These are phyloP conservation scores for Harringtonia aguacate DNA, from an alignment of 2,329 filamentous ascomycete genomes.

Conservation along the genomic window DNA sequence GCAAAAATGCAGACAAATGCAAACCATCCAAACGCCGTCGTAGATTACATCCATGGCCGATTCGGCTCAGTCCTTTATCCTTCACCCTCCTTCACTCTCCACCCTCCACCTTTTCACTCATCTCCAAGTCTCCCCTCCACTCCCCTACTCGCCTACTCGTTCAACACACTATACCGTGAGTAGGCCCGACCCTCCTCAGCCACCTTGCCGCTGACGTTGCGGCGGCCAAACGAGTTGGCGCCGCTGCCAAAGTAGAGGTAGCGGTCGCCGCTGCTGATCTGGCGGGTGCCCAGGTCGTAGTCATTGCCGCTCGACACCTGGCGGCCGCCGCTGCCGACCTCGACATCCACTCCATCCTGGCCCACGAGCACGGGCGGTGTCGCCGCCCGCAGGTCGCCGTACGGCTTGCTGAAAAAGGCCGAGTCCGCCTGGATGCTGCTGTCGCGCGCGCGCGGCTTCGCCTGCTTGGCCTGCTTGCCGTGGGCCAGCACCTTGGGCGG, in stretches of 20 bases:
- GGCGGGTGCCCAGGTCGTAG: conserved; percentile 22
- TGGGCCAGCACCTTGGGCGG: background rate
- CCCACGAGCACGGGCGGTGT: conserved; percentile 45
- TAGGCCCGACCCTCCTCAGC: conserved; percentile 52
- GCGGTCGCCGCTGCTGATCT: conserved; percentile 2
- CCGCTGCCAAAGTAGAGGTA: conserved; percentile 14
- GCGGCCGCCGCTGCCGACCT: conserved; percentile 24
- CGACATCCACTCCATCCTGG: conserved; percentile 5
- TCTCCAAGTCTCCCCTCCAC: too few relatives aligned
- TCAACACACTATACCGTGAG: conserved; percentile 14
- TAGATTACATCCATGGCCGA: too few relatives aligned
- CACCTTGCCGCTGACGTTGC: conserved; percentile 63
- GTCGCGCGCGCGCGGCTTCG: conserved; percentile 14
- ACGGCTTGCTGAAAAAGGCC: conserved; percentile 42
- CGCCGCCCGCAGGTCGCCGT: conserved; percentile 43
- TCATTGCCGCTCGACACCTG: conserved; percentile 53
- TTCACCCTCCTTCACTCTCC: too few relatives aligned
- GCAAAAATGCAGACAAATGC: background rate
- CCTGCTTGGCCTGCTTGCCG: conserved; percentile 1
- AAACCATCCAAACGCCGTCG: too few relatives aligned
- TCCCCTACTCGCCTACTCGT: conserved; percentile 3
- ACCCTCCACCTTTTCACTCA: too few relatives aligned
- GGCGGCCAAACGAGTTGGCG: conserved; percentile 25
- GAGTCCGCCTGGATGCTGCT: conserved; percentile 39
- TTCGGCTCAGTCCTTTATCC: too few relatives aligned